Evolutionary conservation across 2,329 filamentous ascomycete species (phyloP).

Genomic region (Epichloe sibirici): DNA sequence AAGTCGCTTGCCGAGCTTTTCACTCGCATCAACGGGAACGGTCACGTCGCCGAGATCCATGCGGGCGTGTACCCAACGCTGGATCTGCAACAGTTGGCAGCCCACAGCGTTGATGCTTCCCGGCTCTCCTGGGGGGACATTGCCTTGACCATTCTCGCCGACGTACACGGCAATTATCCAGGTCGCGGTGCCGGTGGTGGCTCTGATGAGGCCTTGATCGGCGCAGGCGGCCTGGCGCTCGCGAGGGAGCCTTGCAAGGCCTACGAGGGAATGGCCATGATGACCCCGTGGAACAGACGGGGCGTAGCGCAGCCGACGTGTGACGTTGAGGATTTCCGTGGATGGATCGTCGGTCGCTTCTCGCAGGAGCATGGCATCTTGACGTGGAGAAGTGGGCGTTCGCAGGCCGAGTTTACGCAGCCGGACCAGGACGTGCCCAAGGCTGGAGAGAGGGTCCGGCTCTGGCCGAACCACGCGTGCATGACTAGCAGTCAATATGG

Average conservation of each 20-base stretch:
- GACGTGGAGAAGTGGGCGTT: conserved; percentile 33
- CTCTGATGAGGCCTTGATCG: conserved; percentile 53
- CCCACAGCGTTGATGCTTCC: conserved; percentile 40
- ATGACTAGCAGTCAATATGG: conserved; percentile 59
- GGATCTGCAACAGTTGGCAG: conserved; percentile 69
- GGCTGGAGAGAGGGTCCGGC: conserved; percentile 53
- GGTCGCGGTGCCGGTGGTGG: conserved; percentile 33
- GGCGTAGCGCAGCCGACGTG: conserved; percentile 19
- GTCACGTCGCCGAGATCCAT: conserved; percentile 52
- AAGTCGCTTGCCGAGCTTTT: conserved; percentile 11
- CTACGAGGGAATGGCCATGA: conserved; percentile 60
- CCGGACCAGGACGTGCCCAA: conserved; percentile 23
- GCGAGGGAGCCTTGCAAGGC: conserved; percentile 63
- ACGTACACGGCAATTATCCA: conserved; percentile 58
- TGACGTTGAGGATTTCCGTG: conserved; percentile 26
- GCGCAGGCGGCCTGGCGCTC: conserved; percentile 56
- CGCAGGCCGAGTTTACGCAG: conserved; percentile 15
- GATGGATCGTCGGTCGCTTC: conserved; percentile 59
- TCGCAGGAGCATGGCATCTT: conserved; percentile 72
- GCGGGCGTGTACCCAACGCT: conserved; percentile 66
- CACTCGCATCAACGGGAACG: conserved; percentile 19
- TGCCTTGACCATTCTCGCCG: conserved; percentile 56
- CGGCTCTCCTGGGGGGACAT: conserved; percentile 42
- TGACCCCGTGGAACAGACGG: conserved; percentile 41
- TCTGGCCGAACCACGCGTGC: conserved; percentile 77